These are phyloP conservation scores for Erucastrum elatum DNA, from an alignment of 345 rosid genomes.

Conservation along the genomic window DNA sequence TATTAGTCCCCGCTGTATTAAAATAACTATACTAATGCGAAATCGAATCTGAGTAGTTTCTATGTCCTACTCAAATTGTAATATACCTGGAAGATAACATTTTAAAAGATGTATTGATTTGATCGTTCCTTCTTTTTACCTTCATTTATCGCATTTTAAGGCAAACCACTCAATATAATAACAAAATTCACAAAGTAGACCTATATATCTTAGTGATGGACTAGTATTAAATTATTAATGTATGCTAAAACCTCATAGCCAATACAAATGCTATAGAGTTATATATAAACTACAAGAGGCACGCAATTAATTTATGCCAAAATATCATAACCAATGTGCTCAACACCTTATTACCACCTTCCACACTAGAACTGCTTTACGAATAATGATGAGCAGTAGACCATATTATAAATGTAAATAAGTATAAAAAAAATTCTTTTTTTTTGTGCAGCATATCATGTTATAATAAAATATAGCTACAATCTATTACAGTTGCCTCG, in stretches of 20 bases:
- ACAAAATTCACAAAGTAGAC: conserved; percentile 19
- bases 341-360: conserved; percentile 13
- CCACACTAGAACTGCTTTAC: conserved; percentile 8
- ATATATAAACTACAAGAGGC: not conserved
- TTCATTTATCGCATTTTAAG: conserved; percentile 14
- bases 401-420: not conserved
- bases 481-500: not conserved
- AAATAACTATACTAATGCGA: not conserved
- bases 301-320: not conserved
- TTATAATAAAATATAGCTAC: not conserved
- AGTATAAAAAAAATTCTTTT: not conserved
- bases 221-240: conserved; percentile 12
- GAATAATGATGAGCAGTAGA: conserved; percentile 12
- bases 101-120: not conserved
- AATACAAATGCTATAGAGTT: not conserved
- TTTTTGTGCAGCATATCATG: too few relatives aligned
- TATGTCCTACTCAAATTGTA: not conserved
- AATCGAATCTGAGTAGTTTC: not conserved
- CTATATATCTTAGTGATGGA: conserved; percentile 16
- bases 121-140: not conserved
- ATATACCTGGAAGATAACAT: not conserved
- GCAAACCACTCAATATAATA: conserved; percentile 24
- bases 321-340: conserved; percentile 9
- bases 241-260: conserved; percentile 1
- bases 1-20: not conserved